Evolutionary conservation across 148 eudicot genomes (phyloP).

Genomic region (Rhododendron vialii): DNA sequence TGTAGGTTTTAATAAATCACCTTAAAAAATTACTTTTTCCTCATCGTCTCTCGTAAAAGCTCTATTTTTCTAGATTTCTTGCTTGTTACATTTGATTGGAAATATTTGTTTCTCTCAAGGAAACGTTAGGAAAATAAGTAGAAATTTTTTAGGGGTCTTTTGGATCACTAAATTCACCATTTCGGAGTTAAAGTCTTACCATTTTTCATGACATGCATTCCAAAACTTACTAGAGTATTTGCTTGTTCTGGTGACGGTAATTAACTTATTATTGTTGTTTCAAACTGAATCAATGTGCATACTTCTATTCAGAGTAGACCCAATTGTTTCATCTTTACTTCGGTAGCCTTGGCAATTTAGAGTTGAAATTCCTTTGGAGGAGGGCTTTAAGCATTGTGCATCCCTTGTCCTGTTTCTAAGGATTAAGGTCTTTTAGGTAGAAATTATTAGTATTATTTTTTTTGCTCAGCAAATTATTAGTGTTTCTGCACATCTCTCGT

Average conservation of each 20-base stretch:
- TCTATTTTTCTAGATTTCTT: neutral
- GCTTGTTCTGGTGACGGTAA: neutral
- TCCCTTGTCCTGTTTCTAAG: neutral
- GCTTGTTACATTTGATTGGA: neutral
- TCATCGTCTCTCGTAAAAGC: conserved; percentile 22
- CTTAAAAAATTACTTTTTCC: conserved; percentile 15
- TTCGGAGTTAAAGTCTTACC: neutral
- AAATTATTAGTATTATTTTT: neutral
- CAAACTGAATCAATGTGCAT: neutral
- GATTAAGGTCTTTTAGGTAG: neutral
- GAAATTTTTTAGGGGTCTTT: neutral
- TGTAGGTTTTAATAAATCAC: neutral
- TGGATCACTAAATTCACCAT: neutral
- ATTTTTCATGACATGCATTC: neutral
- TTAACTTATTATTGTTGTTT: neutral
- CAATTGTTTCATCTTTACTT: conserved; percentile 23
- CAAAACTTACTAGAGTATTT: neutral
- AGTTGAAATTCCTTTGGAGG: conserved; percentile 33
- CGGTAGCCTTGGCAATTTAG: conserved; percentile 18
- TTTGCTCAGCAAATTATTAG: neutral
- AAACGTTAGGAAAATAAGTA: neutral
- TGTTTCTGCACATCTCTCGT: neutral
- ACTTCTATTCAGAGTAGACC: conserved; percentile 31
- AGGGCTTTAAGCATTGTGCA: neutral
- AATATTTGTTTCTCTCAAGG: neutral